phyloP scores from a whole-genome alignment of 306 rosid species.

The Rosa multiflora region DNA sequence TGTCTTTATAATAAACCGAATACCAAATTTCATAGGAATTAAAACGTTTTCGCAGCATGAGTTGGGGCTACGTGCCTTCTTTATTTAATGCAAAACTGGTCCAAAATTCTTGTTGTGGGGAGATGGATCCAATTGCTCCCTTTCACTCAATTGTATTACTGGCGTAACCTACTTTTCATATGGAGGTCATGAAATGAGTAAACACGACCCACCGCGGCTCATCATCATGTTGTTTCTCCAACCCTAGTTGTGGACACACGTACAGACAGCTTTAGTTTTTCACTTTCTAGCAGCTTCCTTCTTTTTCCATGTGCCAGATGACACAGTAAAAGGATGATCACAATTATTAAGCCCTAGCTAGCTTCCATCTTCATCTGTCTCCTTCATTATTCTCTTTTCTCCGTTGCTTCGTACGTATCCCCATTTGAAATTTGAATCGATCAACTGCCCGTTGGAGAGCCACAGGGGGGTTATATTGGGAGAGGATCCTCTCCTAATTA shows the following conservation, averaged over 20 bases:
- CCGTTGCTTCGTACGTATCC: neutral
- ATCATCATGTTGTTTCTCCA: slow-evolving; percentile 44
- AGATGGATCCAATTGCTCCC: neutral
- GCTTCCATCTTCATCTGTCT: slow-evolving; percentile 9
- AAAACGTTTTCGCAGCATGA: neutral
- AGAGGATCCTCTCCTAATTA: no score
- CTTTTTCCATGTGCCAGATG: slow-evolving; percentile 31
- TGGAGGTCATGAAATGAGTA: slow-evolving; percentile 32
- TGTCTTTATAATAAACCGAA: no score
- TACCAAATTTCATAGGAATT: neutral
- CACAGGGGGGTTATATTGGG: neutral
- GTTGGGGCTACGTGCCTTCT: neutral
- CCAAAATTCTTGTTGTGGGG: neutral
- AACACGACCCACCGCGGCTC: slow-evolving; percentile 50
- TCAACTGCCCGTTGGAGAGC: neutral
- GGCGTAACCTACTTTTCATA: slow-evolving; percentile 38
- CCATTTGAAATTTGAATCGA: slow-evolving; percentile 16
- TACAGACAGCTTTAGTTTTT: slow-evolving; percentile 22
- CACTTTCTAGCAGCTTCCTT: slow-evolving; percentile 30
- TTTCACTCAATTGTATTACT: neutral
- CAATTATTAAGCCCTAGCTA: slow-evolving; percentile 28
- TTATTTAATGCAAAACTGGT: neutral
- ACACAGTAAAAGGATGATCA: slow-evolving; percentile 5
- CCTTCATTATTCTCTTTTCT: neutral
- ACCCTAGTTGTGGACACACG: slow-evolving; percentile 20